These are phyloP conservation scores for Aspergillus versicolor DNA, from an alignment of 2,329 filamentous ascomycete genomes.

Conservation along the genomic window DNA sequence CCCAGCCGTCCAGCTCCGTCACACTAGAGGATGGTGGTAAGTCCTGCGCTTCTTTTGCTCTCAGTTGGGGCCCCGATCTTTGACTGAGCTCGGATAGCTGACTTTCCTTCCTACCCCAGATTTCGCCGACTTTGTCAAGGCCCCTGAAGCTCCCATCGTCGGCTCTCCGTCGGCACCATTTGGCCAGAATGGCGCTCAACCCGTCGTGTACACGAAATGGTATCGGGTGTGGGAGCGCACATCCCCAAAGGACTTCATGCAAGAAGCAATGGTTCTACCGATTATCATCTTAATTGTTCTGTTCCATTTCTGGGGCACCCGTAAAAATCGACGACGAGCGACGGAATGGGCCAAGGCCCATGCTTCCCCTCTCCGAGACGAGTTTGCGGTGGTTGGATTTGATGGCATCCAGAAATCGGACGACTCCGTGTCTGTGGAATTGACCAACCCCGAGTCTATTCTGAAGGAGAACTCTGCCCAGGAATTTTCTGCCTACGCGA, in stretches of 20 bases:
- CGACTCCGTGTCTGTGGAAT: constrained; percentile 44
- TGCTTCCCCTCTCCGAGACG: constrained; percentile 67
- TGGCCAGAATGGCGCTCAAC: constrained; percentile 48
- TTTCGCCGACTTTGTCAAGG: constrained; percentile 89
- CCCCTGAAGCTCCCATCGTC: constrained; percentile 58
- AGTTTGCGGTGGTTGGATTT: constrained; percentile 88
- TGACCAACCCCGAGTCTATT: constrained; percentile 56
- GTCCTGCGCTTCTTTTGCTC: constrained; percentile 13
- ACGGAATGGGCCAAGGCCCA: constrained; percentile 77
- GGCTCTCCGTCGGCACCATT: constrained; percentile 42
- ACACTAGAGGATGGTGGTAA: constrained; percentile 41
- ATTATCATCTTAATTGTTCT: constrained; percentile 72
- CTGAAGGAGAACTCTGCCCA: constrained; percentile 85
- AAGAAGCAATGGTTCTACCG: constrained; percentile 78
- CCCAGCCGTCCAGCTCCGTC: constrained; percentile 28
- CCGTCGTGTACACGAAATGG: constrained; percentile 83
- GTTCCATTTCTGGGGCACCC: constrained; percentile 78
- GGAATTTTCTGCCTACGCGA: constrained; percentile 84
- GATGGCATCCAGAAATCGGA: constrained; percentile 52
- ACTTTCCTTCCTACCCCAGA: constrained; percentile 53
- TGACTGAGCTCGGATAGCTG: background rate
- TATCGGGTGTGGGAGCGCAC: constrained; percentile 95
- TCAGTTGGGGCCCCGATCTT: background rate
- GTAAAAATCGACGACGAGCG: constrained; percentile 76
- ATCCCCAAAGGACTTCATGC: constrained; percentile 77